phyloP scores from a whole-genome alignment of 2,329 filamentous ascomycete species.

The Fusarium keratoplasticum region DNA sequence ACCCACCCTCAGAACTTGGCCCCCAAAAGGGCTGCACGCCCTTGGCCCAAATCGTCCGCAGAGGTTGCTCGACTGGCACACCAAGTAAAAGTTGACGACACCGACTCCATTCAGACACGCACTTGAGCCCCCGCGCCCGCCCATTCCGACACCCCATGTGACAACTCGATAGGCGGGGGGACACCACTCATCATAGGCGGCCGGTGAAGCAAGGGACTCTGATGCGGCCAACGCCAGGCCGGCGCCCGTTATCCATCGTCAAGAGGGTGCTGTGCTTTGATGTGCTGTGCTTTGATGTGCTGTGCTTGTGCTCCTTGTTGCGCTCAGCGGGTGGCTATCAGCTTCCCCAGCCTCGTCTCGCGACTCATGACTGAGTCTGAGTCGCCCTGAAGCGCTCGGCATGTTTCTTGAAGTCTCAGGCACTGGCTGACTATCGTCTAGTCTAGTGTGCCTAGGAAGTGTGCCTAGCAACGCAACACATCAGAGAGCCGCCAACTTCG shows the following conservation, averaged over 20 bases:
- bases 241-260: neutral
- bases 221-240: slow-evolving; percentile 16
- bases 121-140: slow-evolving; percentile 34
- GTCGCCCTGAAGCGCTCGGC: slow-evolving; percentile 13
- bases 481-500: slow-evolving; percentile 7
- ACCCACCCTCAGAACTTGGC: slow-evolving; percentile 33
- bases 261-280: neutral
- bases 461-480: neutral
- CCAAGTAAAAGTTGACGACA: slow-evolving; percentile 33
- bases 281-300: neutral
- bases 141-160: slow-evolving; percentile 43
- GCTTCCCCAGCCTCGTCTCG: slow-evolving; percentile 22
- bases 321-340: neutral
- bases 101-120: slow-evolving; percentile 22
- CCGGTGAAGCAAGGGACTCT: slow-evolving; percentile 43
- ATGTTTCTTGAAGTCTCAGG: slow-evolving; percentile 34
- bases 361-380: neutral
- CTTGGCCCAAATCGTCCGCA: slow-evolving; percentile 17
- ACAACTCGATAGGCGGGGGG: slow-evolving; percentile 40
- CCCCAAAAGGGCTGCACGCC: slow-evolving; percentile 27
- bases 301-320: neutral
- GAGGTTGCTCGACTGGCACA: slow-evolving; percentile 26
- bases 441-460: slow-evolving; percentile 12
- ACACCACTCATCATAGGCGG: slow-evolving; percentile 31
- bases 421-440: neutral